A percentile compares a stretch with the other conserved stretches of the same genome.
These are phyloP conservation scores for Pestalotiopsis sp. DNA, from an alignment of 2,329 filamentous ascomycete species.

Conservation along the genomic window DNA sequence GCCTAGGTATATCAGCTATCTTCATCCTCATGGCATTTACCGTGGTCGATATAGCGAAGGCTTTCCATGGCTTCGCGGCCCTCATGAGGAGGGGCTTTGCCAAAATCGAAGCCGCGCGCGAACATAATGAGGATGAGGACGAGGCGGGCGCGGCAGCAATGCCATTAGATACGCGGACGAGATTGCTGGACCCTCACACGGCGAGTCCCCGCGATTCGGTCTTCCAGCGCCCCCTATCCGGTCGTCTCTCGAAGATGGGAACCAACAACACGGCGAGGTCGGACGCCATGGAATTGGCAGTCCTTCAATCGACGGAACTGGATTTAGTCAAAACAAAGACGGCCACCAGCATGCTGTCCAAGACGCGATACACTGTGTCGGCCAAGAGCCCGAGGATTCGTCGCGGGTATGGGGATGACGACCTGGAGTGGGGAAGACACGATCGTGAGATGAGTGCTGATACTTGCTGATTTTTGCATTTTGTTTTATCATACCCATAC, in stretches of 20 bases:
- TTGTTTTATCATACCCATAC: not conserved
- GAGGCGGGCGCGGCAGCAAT: conserved; percentile 1
- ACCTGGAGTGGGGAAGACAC: conserved; percentile 11
- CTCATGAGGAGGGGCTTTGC: not conserved
- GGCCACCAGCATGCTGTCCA: conserved; percentile 12
- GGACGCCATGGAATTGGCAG: conserved; percentile 11
- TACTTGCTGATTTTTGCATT: conserved; percentile 5
- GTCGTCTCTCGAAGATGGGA: conserved; percentile 6
- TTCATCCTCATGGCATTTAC: conserved; percentile 38
- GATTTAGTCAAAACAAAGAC: conserved; percentile 13
- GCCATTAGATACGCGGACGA: not conserved
- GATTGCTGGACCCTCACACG: conserved; percentile 2
- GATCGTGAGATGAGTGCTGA: conserved; percentile 11
- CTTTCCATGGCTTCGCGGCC: conserved; percentile 7
- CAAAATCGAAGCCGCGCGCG: not conserved
- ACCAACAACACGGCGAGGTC: conserved; percentile 13
- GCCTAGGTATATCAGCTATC: conserved; percentile 38
- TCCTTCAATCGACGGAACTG: conserved; percentile 10
- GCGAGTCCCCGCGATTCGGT: not conserved
- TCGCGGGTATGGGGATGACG: conserved; percentile 3
- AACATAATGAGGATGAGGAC: not conserved
- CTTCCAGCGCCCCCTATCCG: not conserved
- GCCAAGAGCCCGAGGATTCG: conserved; percentile 6
- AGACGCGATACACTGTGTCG: conserved; percentile 12
- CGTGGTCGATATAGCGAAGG: conserved; percentile 33